A percentile compares a stretch with the other conserved stretches of the same genome.
Evolutionary conservation across 1,284 basidiomycete species (phyloP).

Genomic region (Boletus putidus): DNA sequence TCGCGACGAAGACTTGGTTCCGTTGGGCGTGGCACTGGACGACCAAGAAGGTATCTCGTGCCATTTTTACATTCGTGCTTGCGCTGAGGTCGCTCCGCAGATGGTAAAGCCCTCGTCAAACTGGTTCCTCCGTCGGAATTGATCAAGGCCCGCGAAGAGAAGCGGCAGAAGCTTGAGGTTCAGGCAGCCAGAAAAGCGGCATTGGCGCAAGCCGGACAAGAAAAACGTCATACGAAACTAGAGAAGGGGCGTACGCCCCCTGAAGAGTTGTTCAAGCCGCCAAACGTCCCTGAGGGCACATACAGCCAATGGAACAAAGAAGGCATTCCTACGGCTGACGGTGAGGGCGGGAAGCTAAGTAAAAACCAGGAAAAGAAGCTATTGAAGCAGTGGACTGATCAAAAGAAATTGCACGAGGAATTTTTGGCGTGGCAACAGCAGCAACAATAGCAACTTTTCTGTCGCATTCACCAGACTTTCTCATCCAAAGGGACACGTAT

Average conservation of each 20-base stretch:
- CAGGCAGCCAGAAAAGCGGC: slow-evolving; percentile 84
- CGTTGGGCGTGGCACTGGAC: slow-evolving; percentile 93
- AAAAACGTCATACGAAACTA: slow-evolving; percentile 79
- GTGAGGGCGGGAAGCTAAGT: slow-evolving; percentile 80
- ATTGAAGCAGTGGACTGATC: slow-evolving; percentile 74
- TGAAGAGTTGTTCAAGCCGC: slow-evolving; percentile 81
- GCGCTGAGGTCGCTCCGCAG: slow-evolving; percentile 41
- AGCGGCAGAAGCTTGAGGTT: slow-evolving; percentile 72
- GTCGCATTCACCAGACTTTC: neutral
- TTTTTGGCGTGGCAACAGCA: slow-evolving; percentile 65
- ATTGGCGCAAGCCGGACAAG: slow-evolving; percentile 67
- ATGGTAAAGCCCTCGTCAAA: slow-evolving; percentile 95
- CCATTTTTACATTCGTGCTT: neutral
- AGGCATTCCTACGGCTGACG: slow-evolving; percentile 85
- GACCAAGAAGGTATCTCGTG: slow-evolving; percentile 80
- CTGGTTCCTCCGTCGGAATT: slow-evolving; percentile 84
- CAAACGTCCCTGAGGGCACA: slow-evolving; percentile 64
- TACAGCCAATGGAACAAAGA: slow-evolving; percentile 83
- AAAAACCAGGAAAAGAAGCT: slow-evolving; percentile 84
- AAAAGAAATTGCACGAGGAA: slow-evolving; percentile 79
- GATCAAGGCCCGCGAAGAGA: slow-evolving; percentile 85
- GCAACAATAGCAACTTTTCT: slow-evolving; percentile 1
- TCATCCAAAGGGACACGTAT: neutral
- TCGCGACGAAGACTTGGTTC: slow-evolving; percentile 87
- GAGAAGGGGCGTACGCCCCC: slow-evolving; percentile 83